phyloP scores from a whole-genome alignment of 2,329 filamentous ascomycete genomes.

The Pseudopyrenochaeta lycopersici region DNA sequence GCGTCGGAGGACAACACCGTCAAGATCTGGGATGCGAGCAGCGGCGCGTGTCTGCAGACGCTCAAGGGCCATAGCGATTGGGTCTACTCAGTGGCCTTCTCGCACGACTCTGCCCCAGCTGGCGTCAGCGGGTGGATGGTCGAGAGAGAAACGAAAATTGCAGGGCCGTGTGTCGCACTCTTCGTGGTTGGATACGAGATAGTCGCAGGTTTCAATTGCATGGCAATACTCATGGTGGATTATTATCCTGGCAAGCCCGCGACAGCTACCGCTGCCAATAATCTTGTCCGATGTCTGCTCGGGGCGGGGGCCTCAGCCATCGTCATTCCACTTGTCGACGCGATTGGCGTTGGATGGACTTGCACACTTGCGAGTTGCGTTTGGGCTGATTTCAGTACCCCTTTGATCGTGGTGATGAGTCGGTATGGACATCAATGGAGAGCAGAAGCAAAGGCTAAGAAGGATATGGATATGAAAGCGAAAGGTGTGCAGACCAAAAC shows the following conservation, averaged over 20 bases:
- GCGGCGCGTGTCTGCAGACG: too few relatives aligned
- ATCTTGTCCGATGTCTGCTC: not conserved
- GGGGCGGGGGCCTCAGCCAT: not conserved
- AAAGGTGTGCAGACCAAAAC: too few relatives aligned
- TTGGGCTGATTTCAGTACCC: not conserved
- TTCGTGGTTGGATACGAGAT: not conserved
- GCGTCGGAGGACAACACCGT: too few relatives aligned
- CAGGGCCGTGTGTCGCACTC: not conserved
- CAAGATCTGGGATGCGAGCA: too few relatives aligned
- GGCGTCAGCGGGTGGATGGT: too few relatives aligned
- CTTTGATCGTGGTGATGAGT: not conserved
- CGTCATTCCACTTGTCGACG: not conserved
- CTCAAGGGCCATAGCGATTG: too few relatives aligned
- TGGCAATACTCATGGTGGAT: not conserved
- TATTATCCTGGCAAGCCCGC: not conserved
- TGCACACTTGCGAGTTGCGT: not conserved
- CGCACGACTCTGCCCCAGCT: too few relatives aligned
- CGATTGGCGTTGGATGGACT: not conserved
- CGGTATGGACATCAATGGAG: not conserved
- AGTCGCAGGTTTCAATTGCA: not conserved
- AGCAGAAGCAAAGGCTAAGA: not conserved
- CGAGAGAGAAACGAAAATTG: not conserved
- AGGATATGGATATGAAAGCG: not conserved
- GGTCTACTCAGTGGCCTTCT: too few relatives aligned
- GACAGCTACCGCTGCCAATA: not conserved